Percentiles rank a stretch among this genome's conserved stretches.
phyloP scores from a whole-genome alignment of 345 rosid genomes.

The Salix arbutifolia region DNA sequence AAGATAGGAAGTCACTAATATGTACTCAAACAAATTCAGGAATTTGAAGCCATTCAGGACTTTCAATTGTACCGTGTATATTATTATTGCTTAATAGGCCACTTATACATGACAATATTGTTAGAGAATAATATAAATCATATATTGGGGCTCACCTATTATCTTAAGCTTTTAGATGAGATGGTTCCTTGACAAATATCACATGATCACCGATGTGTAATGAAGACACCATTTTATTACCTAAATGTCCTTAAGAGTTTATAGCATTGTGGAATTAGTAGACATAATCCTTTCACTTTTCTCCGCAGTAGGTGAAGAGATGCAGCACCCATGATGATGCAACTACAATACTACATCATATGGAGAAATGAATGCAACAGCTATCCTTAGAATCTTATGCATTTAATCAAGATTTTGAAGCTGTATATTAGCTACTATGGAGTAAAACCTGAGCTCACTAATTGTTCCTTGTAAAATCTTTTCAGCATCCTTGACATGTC shows the following conservation, averaged over 20 bases:
- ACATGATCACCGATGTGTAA: neutral
- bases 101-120: neutral
- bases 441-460: slow-evolving; percentile 65
- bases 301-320: too few relatives aligned
- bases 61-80: too few relatives aligned
- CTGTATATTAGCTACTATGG: neutral
- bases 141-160: too few relatives aligned
- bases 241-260: neutral
- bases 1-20: neutral
- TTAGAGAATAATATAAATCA: too few relatives aligned
- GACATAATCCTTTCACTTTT: neutral
- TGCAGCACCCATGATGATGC: neutral
- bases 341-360: neutral
- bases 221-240: neutral
- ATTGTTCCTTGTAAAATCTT: slow-evolving; percentile 65
- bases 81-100: too few relatives aligned
- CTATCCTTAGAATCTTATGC: neutral
- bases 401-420: neutral
- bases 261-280: neutral
- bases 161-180: too few relatives aligned
- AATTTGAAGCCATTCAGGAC: too few relatives aligned
- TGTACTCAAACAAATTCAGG: too few relatives aligned
- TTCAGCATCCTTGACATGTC: slow-evolving; percentile 63
- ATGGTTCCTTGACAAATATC: neutral
- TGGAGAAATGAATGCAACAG: neutral